A percentile compares a stretch with the other conserved stretches of the same genome.
Evolutionary conservation across 2,329 filamentous ascomycete genomes (phyloP).

Genomic region (Myriangium duriaei): DNA sequence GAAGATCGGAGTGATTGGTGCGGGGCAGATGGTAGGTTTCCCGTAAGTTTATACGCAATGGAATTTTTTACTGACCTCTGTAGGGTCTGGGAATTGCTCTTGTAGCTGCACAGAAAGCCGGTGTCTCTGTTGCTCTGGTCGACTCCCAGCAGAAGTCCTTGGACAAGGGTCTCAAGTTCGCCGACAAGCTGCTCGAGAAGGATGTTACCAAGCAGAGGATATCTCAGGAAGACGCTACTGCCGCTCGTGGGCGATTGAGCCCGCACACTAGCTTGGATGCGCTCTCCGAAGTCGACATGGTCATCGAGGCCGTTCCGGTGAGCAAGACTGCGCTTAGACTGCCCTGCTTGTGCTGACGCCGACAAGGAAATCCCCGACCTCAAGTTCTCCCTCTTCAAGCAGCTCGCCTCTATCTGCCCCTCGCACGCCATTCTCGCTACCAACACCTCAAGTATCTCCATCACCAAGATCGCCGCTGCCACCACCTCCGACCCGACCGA

Average conservation of each 20-base stretch:
- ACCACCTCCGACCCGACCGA: constrained; percentile 67
- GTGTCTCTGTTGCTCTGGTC: constrained; percentile 72
- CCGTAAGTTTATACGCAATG: constrained; percentile 15
- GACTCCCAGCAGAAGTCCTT: constrained; percentile 75
- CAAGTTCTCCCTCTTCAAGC: constrained; percentile 76
- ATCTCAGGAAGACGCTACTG: constrained; percentile 66
- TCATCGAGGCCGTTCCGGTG: constrained; percentile 89
- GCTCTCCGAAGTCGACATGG: constrained; percentile 77
- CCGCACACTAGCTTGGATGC: constrained; percentile 63
- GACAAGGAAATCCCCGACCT: constrained; percentile 63
- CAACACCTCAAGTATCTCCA: constrained; percentile 97
- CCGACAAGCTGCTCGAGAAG: constrained; percentile 81
- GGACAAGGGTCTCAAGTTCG: constrained; percentile 81
- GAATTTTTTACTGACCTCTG: constrained; percentile 15
- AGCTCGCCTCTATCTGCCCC: constrained; percentile 69
- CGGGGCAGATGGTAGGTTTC: constrained; percentile 81
- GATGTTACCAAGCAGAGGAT: constrained; percentile 81
- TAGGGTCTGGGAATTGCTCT: constrained; percentile 93
- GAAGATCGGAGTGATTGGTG: constrained; percentile 80
- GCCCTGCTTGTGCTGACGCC: background rate
- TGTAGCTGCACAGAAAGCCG: constrained; percentile 74
- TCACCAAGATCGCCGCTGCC: constrained; percentile 86
- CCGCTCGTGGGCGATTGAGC: constrained; percentile 55
- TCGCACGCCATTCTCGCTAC: constrained; percentile 84
- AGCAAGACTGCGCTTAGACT: no score